Evolutionary conservation across 139 green algal species (phyloP).

Genomic region (Coccomyxa sp.): DNA sequence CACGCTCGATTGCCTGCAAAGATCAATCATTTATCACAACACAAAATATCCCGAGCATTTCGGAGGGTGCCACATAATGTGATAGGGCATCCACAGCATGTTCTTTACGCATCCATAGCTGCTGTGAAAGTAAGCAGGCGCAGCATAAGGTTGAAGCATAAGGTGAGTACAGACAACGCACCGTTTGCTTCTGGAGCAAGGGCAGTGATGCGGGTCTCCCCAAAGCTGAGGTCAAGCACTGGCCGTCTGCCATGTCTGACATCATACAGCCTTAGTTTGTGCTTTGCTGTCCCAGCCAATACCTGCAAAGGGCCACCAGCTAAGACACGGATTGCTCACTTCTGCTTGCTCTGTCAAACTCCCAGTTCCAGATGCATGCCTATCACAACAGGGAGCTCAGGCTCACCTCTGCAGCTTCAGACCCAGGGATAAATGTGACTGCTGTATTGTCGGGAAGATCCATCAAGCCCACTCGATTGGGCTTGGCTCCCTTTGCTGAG

Average conservation of each 20-base stretch:
- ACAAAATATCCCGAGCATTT: neutral
- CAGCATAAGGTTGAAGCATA: neutral
- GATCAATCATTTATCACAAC: conserved; percentile 1
- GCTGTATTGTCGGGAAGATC: conserved; percentile 8
- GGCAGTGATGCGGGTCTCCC: neutral
- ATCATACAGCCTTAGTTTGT: conserved; percentile 42
- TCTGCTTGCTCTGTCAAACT: conserved; percentile 15
- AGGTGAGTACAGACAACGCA: neutral
- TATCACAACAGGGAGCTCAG: too few relatives aligned
- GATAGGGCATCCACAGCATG: neutral
- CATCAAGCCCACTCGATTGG: conserved; percentile 28
- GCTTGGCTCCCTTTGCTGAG: conserved; percentile 27
- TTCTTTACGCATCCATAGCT: neutral
- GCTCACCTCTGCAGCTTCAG: conserved; percentile 7
- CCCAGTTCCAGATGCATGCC: too few relatives aligned
- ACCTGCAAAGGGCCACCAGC: neutral
- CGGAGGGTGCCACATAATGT: neutral
- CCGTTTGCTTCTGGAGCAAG: neutral
- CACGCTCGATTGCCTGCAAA: conserved; percentile 49
- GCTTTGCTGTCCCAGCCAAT: conserved; percentile 23
- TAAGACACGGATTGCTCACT: conserved; percentile 1
- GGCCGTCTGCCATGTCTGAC: neutral
- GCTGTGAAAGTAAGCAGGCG: neutral
- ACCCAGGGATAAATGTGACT: neutral
- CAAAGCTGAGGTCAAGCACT: neutral